phyloP scores from a whole-genome alignment of 2,329 filamentous ascomycete species.

The Graphiopsis chlorocephala region DNA sequence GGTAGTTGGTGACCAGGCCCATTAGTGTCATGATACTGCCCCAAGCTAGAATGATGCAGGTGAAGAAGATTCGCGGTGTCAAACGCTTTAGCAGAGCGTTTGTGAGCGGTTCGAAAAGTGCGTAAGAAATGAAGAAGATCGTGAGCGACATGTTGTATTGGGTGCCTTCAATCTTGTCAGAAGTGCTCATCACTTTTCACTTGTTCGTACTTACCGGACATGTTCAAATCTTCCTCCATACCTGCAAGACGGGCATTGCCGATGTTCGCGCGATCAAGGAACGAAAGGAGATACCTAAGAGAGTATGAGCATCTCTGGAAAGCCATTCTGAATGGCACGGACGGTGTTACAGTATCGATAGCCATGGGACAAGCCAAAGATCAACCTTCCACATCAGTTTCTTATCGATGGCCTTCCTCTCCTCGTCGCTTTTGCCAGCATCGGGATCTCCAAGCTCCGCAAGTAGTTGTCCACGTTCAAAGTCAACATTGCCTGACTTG shows the following conservation, averaged over 20 bases:
- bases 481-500: neutral
- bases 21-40: conserved; percentile 62
- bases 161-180: conserved; percentile 31
- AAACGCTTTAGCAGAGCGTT: conserved; percentile 77
- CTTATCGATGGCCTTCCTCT: conserved; percentile 59
- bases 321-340: neutral
- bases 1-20: conserved; percentile 29
- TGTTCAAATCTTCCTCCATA: conserved; percentile 55
- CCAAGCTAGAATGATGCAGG: conserved; percentile 75
- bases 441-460: conserved; percentile 54
- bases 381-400: conserved; percentile 63
- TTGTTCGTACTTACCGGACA: conserved; percentile 45
- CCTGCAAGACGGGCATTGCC: conserved; percentile 65
- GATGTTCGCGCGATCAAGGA: conserved; percentile 64
- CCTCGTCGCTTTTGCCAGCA: conserved; percentile 61
- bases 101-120: conserved; percentile 72
- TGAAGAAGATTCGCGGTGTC: conserved; percentile 69
- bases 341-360: conserved; percentile 63
- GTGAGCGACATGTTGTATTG: conserved; percentile 74
- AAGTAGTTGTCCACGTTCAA: neutral
- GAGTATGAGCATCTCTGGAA: neutral
- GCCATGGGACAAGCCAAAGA: conserved; percentile 60
- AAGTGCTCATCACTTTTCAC: neutral
- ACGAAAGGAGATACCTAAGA: conserved; percentile 14
- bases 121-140: conserved; percentile 85